Base-by-base conservation (phyloP, 2,329 filamentous ascomycete genomes). In the Ophiosphaerella korrae region DNA sequence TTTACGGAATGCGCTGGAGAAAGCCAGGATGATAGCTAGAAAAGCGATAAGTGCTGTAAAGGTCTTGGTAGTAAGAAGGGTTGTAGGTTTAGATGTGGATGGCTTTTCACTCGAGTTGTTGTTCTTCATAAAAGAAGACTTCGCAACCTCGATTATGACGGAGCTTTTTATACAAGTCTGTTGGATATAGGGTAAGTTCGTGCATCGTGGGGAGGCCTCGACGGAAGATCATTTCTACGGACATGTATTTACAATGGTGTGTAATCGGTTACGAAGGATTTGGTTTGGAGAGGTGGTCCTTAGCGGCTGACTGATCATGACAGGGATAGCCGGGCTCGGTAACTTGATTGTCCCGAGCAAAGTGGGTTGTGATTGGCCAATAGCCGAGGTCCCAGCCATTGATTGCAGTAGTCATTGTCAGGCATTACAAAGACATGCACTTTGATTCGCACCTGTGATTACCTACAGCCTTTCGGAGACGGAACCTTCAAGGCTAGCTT, bases 11-110 rank as follows among this genome's bases (percentile, higher is more conserved):
- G 75, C 67, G 38, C 60, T 70, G 48, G 74, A 75, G 62, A 78
- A 67, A 52, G 78, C 78, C 78, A 80, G 72, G 50, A 67, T 75
- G 74, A 78, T 51, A 58, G 76, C 75, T 63, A 77, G 41, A 34
- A 77, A 18, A 38, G 63, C 65, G 42, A 73, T 52, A 41, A 72
- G 50, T 40, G 60, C 53, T 47, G 70, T 64, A 24, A 73, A 49
- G 43, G 55, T 62, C 36, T 67, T 71, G 53, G 57, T 62, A 11
- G 55, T 61, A 36, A 63, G 41, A 41, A 57, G 51, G 26, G 58
- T 43, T 7, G 50, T 62, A 44, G 53, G 11, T 42, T 61, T 36
- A 38, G 54, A 31, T 38, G 51, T 53, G 50, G 56, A 34, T 45
- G 55, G 58, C 33, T 56, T 42, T 54, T 61, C 47, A 47, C 42